Evolutionary conservation across 371 early-diverging fungal species (phyloP).

Genomic region (Syncephalastrum contaminatum): DNA sequence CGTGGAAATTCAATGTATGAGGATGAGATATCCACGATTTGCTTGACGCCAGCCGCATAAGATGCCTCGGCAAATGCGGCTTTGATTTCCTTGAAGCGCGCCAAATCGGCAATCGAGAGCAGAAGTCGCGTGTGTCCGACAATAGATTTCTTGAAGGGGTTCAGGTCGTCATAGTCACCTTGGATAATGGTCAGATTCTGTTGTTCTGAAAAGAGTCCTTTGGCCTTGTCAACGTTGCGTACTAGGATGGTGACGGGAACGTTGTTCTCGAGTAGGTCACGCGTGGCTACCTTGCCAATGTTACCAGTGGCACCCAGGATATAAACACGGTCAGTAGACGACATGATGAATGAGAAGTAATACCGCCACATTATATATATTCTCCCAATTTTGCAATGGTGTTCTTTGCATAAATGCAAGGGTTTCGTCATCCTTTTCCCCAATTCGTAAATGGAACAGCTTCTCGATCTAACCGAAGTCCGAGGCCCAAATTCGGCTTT

Average conservation of each 20-base stretch:
- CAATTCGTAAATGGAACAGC: no score
- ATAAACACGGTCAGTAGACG: slow-evolving; percentile 13
- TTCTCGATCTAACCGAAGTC: no score
- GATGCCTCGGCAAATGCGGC: slow-evolving; percentile 10
- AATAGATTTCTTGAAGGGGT: slow-evolving; percentile 15
- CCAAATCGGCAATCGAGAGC: slow-evolving; percentile 13
- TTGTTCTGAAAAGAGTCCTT: slow-evolving; percentile 4
- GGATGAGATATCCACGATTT: slow-evolving; percentile 31
- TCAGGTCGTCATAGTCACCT: slow-evolving; percentile 24
- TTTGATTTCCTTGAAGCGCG: slow-evolving; percentile 10
- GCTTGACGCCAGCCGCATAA: slow-evolving; percentile 32
- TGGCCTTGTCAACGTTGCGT: slow-evolving; percentile 20
- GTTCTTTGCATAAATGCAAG: no score
- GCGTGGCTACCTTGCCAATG: slow-evolving; percentile 16
- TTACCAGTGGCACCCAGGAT: slow-evolving; percentile 30
- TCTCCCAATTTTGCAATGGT: no score
- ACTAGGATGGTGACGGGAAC: slow-evolving; percentile 18
- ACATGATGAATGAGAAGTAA: no score
- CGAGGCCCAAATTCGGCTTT: no score
- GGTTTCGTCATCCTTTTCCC: no score
- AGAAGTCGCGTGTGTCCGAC: slow-evolving; percentile 31
- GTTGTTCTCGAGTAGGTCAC: slow-evolving; percentile 13
- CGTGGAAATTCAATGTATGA: slow-evolving; percentile 13
- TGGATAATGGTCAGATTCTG: slow-evolving; percentile 8
- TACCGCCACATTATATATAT: no score